Percentiles rank a stretch among this genome's conserved stretches.
Conservation (phyloP, 805 yeast genomes). For the Sugiyamaella mastotermitis region DNA sequence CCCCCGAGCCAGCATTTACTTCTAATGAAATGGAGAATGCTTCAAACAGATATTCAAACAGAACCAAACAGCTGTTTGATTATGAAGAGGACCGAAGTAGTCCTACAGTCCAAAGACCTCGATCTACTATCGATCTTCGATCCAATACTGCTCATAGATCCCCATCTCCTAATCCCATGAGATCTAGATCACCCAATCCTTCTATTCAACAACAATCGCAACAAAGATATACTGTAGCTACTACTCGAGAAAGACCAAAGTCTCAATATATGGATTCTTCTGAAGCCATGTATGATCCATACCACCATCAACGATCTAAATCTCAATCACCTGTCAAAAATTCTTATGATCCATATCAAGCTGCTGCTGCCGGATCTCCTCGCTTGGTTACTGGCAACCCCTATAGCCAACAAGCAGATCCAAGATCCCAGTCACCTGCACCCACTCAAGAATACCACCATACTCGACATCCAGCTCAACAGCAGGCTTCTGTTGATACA, state of each 20-base stretch:
- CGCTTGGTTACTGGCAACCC: slow-evolving; percentile 7
- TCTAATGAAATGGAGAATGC: slow-evolving; percentile 38
- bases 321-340: slow-evolving; percentile 16
- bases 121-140: slow-evolving; percentile 17
- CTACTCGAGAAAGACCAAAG: slow-evolving; percentile 15
- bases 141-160: slow-evolving; percentile 1
- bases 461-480: slow-evolving; percentile 7
- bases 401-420: not conserved
- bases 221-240: slow-evolving; percentile 18
- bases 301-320: slow-evolving; percentile 16
- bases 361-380: slow-evolving; percentile 10
- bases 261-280: slow-evolving; percentile 12
- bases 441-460: slow-evolving; percentile 1
- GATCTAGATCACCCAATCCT: not conserved
- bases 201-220: slow-evolving; percentile 15
- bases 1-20: slow-evolving; percentile 30
- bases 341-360: slow-evolving; percentile 7
- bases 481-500: slow-evolving; percentile 6
- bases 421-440: not conserved
- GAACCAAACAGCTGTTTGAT: slow-evolving; percentile 13
- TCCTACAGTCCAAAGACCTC: slow-evolving; percentile 20
- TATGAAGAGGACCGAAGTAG: not conserved
- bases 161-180: slow-evolving; percentile 2
- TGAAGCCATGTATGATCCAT: slow-evolving; percentile 5
- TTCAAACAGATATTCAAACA: slow-evolving; percentile 22